phyloP scores from a whole-genome alignment of 257 asterid genomes.

The Gentiana macrophylla region DNA sequence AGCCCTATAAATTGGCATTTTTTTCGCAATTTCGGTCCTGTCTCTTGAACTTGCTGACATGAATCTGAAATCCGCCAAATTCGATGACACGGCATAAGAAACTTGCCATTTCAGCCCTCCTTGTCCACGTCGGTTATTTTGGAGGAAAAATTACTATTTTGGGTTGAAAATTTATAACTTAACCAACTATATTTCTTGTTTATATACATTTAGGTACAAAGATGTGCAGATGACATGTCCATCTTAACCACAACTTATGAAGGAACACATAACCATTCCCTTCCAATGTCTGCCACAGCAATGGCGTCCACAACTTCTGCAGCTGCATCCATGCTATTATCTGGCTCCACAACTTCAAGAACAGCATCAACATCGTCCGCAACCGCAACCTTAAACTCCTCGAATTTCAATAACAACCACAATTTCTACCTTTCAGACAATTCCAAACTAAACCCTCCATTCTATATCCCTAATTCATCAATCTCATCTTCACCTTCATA shows the following conservation, averaged over 20 bases:
- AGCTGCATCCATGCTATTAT: conserved; percentile 70
- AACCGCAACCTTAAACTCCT: conserved; percentile 4
- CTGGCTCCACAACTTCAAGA: conserved; percentile 62
- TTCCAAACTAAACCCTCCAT: conserved; percentile 49
- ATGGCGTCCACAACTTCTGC: conserved; percentile 98
- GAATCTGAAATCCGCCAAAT: too few species aligned
- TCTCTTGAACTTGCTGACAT: too few species aligned
- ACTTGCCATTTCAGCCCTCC: too few species aligned
- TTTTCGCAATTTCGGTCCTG: too few species aligned
- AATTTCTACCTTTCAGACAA: conserved; percentile 53
- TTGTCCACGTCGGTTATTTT: too few species aligned
- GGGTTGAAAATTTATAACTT: too few species aligned
- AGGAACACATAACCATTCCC: conserved; percentile 90
- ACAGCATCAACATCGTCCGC: conserved; percentile 20
- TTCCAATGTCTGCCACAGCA: conserved; percentile 71
- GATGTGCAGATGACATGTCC: conserved; percentile 77
- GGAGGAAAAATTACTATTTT: too few species aligned
- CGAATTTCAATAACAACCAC: conserved; percentile 36
- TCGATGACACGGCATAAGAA: too few species aligned
- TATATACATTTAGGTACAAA: conserved; percentile 48
- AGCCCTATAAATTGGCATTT: too few species aligned
- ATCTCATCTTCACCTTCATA: conserved; percentile 44
- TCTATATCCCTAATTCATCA: conserved; percentile 62
- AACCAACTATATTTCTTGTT: background rate
- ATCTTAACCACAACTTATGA: conserved; percentile 79